Evolutionary conservation across 805 yeast species (phyloP).

Genomic region (Schizosaccharomyces japonicus): DNA sequence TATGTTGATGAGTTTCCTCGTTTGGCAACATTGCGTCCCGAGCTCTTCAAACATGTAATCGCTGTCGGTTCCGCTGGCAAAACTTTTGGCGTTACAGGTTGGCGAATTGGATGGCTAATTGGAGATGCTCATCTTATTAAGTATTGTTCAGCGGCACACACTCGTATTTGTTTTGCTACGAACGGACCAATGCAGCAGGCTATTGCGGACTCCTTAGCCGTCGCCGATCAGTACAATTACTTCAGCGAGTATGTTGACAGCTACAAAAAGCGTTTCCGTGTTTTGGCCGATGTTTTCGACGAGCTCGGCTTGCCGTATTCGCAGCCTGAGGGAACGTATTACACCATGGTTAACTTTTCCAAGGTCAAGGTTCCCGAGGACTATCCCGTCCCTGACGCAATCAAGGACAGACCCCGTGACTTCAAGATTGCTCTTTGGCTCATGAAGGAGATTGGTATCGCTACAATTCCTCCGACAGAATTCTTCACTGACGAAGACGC

Average conservation of each 20-base stretch:
- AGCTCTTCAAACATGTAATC: constrained; percentile 51
- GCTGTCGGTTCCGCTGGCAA: constrained; percentile 96
- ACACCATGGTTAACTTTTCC: constrained; percentile 65
- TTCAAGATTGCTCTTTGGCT: constrained; percentile 82
- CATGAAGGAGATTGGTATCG: constrained; percentile 77
- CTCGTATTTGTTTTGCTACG: constrained; percentile 74
- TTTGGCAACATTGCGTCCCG: constrained; percentile 62
- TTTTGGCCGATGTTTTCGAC: constrained; percentile 57
- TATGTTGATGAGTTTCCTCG: constrained; percentile 49
- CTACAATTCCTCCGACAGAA: constrained; percentile 93
- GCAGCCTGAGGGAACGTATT: constrained; percentile 79
- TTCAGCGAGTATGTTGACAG: constrained; percentile 44
- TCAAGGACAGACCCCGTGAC: constrained; percentile 50
- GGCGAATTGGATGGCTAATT: constrained; percentile 93
- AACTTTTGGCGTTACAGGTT: constrained; percentile 95
- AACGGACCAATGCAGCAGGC: constrained; percentile 90
- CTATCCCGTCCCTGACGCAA: constrained; percentile 47
- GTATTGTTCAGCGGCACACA: constrained; percentile 71
- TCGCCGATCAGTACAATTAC: constrained; percentile 36
- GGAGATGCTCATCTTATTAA: constrained; percentile 65
- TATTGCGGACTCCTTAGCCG: constrained; percentile 47
- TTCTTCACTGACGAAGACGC: constrained; percentile 54
- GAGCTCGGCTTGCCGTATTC: constrained; percentile 78
- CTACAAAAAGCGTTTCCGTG: constrained; percentile 47
- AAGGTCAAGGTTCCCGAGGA: constrained; percentile 57